These are phyloP conservation scores for Botrytis fragariae DNA, from an alignment of 2,329 filamentous ascomycete genomes.

Conservation along the genomic window DNA sequence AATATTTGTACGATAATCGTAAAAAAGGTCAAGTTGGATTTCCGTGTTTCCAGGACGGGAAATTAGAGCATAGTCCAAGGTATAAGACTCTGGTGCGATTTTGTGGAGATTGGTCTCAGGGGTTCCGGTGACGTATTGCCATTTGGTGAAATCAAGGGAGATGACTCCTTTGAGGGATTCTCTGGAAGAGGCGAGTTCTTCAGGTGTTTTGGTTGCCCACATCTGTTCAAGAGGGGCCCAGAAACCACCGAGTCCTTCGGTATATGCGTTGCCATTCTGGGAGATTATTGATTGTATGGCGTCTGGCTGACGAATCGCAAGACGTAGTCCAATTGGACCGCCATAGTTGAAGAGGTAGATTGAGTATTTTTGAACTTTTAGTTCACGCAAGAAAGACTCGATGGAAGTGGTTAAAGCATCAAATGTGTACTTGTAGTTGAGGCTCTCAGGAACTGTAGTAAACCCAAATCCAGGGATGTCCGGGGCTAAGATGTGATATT, in stretches of 20 bases:
- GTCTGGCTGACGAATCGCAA: slow-evolving; percentile 50
- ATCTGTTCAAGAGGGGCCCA: slow-evolving; percentile 29
- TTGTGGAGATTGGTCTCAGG: not conserved
- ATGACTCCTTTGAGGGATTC: slow-evolving; percentile 16
- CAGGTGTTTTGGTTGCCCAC: slow-evolving; percentile 24
- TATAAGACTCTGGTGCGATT: slow-evolving; percentile 33
- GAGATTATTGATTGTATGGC: slow-evolving; percentile 52
- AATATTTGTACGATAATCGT: slow-evolving; percentile 56
- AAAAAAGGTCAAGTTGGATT: slow-evolving; percentile 55
- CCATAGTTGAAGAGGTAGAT: slow-evolving; percentile 65
- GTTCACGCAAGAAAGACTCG: slow-evolving; percentile 47
- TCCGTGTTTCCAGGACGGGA: slow-evolving; percentile 50
- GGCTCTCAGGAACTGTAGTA: slow-evolving; percentile 47
- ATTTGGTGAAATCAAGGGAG: slow-evolving; percentile 28
- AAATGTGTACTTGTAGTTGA: slow-evolving; percentile 56
- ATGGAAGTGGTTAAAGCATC: slow-evolving; percentile 49
- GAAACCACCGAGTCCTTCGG: slow-evolving; percentile 49
- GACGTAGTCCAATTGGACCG: slow-evolving; percentile 52
- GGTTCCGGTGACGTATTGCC: slow-evolving; percentile 30
- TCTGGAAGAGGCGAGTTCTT: slow-evolving; percentile 23
- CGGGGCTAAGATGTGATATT: slow-evolving; percentile 50
- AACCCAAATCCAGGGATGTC: slow-evolving; percentile 61
- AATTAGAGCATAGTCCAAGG: slow-evolving; percentile 52
- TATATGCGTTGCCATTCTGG: slow-evolving; percentile 62
- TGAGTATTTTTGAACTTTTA: slow-evolving; percentile 49